phyloP scores from a whole-genome alignment of 179 eudicot genomes.

The Vitellaria paradoxa region DNA sequence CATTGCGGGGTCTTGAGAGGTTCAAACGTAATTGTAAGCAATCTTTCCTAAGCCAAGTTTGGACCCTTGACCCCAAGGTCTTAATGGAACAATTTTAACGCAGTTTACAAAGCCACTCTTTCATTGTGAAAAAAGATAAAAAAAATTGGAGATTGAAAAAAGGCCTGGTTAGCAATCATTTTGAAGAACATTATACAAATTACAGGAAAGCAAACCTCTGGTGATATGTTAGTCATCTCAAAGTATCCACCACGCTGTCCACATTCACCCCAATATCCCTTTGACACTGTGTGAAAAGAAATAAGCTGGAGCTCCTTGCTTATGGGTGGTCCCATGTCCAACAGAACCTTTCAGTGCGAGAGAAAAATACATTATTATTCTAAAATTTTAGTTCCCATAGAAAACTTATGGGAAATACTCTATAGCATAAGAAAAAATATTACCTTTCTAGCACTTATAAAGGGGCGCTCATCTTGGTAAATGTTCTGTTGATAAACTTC shows the following conservation, averaged over 20 bases:
- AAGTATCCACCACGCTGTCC: slow-evolving; percentile 98
- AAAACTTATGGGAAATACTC: not conserved
- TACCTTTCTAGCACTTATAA: slow-evolving; percentile 91
- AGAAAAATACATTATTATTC: slow-evolving; percentile 4
- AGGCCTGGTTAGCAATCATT: not conserved
- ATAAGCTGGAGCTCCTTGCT: slow-evolving; percentile 90
- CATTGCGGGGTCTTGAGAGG: no score
- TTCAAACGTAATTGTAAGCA: no score
- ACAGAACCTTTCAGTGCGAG: slow-evolving; percentile 52
- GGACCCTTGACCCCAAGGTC: no score
- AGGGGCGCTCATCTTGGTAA: slow-evolving; percentile 97
- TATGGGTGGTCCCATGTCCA: slow-evolving; percentile 84
- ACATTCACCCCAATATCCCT: slow-evolving; percentile 98
- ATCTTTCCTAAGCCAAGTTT: no score
- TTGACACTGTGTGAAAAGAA: slow-evolving; percentile 95
- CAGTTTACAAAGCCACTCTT: no score
- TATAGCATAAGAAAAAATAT: not conserved
- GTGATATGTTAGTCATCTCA: slow-evolving; percentile 94
- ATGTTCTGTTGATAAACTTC: slow-evolving; percentile 97
- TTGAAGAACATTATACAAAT: slow-evolving; percentile 7
- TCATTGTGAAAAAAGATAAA: not conserved
- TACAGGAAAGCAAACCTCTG: slow-evolving; percentile 49
- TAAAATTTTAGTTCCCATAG: not conserved
- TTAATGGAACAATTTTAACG: no score
- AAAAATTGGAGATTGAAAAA: no score